Conservation (phyloP, 2,329 filamentous ascomycete species). For the Pezicula rhizophila region DNA sequence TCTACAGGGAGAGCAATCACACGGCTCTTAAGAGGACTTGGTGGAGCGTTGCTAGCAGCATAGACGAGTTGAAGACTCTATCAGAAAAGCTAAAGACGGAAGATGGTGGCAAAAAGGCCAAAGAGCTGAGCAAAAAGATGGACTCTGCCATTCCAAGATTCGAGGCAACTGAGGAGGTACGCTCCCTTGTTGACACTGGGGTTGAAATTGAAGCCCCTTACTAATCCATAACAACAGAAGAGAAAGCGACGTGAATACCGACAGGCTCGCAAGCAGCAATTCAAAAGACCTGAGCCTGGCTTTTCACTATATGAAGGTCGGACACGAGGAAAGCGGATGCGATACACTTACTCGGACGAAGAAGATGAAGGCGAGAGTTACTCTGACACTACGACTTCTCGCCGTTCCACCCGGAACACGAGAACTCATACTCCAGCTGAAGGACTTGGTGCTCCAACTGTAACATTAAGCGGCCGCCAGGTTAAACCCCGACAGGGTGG, state of each 20-base stretch:
- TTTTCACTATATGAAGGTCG: conserved; percentile 95
- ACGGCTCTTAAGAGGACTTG: conserved; percentile 71
- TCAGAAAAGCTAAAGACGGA: conserved; percentile 69
- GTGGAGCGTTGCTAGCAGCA: conserved; percentile 87
- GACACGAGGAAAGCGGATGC: conserved; percentile 90
- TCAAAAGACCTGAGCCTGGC: conserved; percentile 78
- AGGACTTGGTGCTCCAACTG: conserved; percentile 50
- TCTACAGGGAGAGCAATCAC: conserved; percentile 91
- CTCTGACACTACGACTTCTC: conserved; percentile 51
- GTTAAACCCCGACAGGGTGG: conserved; percentile 57
- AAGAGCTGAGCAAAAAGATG: conserved; percentile 72
- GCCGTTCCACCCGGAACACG: conserved; percentile 71
- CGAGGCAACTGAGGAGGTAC: conserved; percentile 84
- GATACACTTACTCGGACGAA: conserved; percentile 92
- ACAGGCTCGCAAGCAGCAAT: conserved; percentile 65
- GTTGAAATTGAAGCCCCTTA: conserved; percentile 11
- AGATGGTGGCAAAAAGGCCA: conserved; percentile 78
- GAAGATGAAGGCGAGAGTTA: conserved; percentile 61
- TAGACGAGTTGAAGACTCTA: conserved; percentile 74
- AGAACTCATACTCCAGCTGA: conserved; percentile 69
- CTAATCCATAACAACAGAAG: conserved; percentile 53
- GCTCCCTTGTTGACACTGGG: conserved; percentile 14
- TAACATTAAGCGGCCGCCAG: conserved; percentile 83
- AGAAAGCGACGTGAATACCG: conserved; percentile 90
- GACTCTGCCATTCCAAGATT: conserved; percentile 77